Percentiles rank a stretch among this genome's conserved stretches.
These are phyloP conservation scores for Cladosporium sp. DNA, from an alignment of 2,329 filamentous ascomycete species.

Conservation along the genomic window DNA sequence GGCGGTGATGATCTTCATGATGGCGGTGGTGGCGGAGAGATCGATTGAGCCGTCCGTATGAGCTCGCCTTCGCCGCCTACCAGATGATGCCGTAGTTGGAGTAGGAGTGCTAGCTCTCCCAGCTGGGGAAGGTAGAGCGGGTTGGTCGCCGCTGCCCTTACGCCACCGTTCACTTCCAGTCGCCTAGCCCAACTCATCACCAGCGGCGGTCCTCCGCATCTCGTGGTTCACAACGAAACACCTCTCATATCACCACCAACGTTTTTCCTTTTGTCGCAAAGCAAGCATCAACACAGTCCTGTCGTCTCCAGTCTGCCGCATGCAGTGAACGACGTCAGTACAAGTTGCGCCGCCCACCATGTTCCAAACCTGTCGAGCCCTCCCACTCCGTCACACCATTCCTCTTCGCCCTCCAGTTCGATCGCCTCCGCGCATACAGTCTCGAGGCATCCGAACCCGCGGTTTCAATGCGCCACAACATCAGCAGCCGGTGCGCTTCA, in stretches of 20 bases:
- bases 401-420: slow-evolving; percentile 1
- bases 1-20: slow-evolving; percentile 43
- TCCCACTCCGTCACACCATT: slow-evolving; percentile 4
- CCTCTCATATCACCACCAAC: not conserved
- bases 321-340: not conserved
- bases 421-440: not conserved
- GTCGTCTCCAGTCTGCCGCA: not conserved
- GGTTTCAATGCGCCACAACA: not conserved
- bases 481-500: slow-evolving; percentile 13
- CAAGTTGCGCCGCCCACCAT: slow-evolving; percentile 1
- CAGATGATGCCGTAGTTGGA: not conserved
- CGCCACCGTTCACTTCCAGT: not conserved
- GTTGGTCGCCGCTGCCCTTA: not conserved
- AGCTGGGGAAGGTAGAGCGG: not conserved
- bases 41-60: not conserved
- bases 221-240: not conserved
- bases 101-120: not conserved
- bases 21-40: slow-evolving; percentile 20
- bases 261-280: slow-evolving; percentile 9
- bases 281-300: not conserved
- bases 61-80: slow-evolving; percentile 3
- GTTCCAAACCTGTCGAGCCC: slow-evolving; percentile 10
- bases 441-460: not conserved
- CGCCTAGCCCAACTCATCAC: not conserved
- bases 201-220: not conserved